phyloP scores from a whole-genome alignment of 140 eudicot species.

The Anethum foeniculum region DNA sequence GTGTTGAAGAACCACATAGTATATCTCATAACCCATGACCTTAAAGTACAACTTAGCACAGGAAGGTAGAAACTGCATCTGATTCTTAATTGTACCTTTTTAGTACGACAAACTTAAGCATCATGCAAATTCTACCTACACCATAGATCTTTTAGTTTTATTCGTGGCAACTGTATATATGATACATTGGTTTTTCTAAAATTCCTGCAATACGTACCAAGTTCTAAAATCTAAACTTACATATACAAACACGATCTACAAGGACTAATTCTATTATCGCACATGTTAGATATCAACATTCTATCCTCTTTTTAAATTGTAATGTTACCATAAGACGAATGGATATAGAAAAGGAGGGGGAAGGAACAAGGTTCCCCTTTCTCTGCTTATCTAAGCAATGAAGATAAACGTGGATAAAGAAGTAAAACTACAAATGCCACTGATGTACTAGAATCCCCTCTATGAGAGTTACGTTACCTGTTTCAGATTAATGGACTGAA shows the following conservation, averaged over 20 bases:
- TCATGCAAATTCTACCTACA: conserved; percentile 1
- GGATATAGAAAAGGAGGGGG: not conserved
- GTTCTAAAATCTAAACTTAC: not conserved
- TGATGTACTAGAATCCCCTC: not conserved
- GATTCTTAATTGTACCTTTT: not conserved
- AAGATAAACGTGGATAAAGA: not conserved
- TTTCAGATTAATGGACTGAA: conserved; percentile 57
- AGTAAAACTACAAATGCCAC: not conserved
- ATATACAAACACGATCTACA: not conserved
- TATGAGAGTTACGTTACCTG: not conserved
- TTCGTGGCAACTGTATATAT: not conserved
- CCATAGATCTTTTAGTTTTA: not conserved
- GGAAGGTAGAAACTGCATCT: not conserved
- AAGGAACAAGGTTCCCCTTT: not conserved
- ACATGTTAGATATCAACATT: not conserved
- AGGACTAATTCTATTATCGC: not conserved
- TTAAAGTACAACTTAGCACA: not conserved
- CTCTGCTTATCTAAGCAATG: not conserved
- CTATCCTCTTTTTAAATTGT: not conserved
- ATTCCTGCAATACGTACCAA: not conserved
- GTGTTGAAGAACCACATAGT: not conserved
- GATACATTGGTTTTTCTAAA: not conserved
- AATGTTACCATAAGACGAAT: not conserved
- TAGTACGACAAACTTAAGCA: conserved; percentile 3
- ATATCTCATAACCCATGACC: not conserved